Percentiles rank a stretch among this genome's conserved stretches.
Conservation (phyloP, 768 basidiomycete genomes). For the Rhodotorula diobovata region DNA sequence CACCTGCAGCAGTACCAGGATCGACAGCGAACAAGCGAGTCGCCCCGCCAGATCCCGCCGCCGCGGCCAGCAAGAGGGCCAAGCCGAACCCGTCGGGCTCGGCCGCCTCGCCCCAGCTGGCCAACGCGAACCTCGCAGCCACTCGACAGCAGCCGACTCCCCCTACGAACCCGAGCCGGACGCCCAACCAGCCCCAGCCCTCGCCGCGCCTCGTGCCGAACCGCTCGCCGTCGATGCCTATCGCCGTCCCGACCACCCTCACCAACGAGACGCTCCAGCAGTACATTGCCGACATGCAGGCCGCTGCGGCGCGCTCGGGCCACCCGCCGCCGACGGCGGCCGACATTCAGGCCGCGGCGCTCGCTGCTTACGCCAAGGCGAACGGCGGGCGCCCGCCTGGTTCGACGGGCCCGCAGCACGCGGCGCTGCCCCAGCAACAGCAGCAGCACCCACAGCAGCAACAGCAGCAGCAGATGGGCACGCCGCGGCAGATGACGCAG, state of each 20-base stretch:
- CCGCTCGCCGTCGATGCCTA: conserved; percentile 11
- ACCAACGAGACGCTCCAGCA: conserved; percentile 22
- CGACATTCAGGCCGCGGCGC: conserved; percentile 24
- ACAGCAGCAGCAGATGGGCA: neutral
- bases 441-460: neutral
- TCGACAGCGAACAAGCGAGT: conserved; percentile 11
- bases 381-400: neutral
- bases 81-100: conserved; percentile 15
- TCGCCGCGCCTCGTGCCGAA: neutral
- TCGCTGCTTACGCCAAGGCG: conserved; percentile 11
- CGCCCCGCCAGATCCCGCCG: neutral
- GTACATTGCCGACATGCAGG: conserved; percentile 28
- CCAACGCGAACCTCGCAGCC: neutral
- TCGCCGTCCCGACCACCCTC: neutral
- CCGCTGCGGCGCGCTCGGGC: conserved; percentile 4
- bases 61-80: conserved; percentile 19
- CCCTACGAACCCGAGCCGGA: conserved; percentile 4
- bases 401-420: neutral
- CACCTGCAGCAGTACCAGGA: neutral
- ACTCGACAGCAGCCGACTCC: conserved; percentile 2
- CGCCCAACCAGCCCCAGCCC: neutral
- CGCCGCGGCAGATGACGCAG: conserved; percentile 12
- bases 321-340: conserved; percentile 19
- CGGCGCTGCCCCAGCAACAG: neutral
- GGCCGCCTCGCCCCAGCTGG: neutral